Base-by-base conservation (phyloP, 23 red algal species). In the Gracilaria vermiculophylla region DNA sequence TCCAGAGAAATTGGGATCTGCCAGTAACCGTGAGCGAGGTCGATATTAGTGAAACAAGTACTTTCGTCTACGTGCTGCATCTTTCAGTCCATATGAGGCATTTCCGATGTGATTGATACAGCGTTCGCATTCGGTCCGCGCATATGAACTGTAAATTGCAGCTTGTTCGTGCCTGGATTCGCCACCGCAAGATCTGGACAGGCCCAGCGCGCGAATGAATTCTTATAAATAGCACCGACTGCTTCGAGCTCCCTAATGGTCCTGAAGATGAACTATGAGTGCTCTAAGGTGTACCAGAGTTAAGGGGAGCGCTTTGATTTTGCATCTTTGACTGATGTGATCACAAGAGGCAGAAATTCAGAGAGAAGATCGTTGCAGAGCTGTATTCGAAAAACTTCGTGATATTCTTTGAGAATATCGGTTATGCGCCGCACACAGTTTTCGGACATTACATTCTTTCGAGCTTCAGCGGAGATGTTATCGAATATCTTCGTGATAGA, bases 1-100 rank as follows among this genome's bases (percentile, higher is more conserved):
- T 83, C 25, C 53, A 10, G 14, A 11, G 52, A 41, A 1, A 83
- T 25, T 6, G 54, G 56, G 4, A 48, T 39, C 35, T 83, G 79
- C 79, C 56, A 83, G 24, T 83, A 83, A 2, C 54, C 79, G 36
- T 83, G 79, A 11, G 37, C 35, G 5, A 83, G 34, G 48, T 83
- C 79, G 2, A 83, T 40, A 1, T 61, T 69, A 32, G 54, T 32
- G 36, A 66, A 83, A 41, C 55, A 39, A 20, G 35, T 83, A 57
- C 56, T 66, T 25, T 57, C 79, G 16, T 29, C 60, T 3, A 62
- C 17, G 16, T 83, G 56, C 20, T 61, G 56, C 9, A 66, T 24
- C 47, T 61, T 66, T 1, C 56, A 64, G 15, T 83, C 31, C 42
- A 83, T 10, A 36, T 83, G 79, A 34, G 79, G 56, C 79, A 83